A percentile compares a stretch with the other conserved stretches of the same genome.
These are phyloP conservation scores for Fusarium sp. DNA, from an alignment of 2,329 filamentous ascomycete genomes.

Conservation along the genomic window DNA sequence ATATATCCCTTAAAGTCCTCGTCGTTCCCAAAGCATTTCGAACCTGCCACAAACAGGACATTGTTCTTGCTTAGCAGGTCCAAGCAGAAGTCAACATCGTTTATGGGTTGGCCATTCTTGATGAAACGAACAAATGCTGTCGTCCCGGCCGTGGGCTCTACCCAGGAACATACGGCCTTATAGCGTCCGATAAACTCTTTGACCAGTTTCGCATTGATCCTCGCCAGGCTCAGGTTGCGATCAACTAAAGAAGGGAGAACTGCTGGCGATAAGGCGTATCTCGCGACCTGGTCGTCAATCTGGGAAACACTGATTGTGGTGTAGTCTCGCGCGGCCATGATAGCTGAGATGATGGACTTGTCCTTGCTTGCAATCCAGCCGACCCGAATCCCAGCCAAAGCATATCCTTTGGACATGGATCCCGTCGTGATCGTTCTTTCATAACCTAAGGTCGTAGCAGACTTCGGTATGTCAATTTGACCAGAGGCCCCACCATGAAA, in stretches of 20 bases:
- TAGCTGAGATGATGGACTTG: conserved; percentile 66
- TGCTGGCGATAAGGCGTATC: conserved; percentile 71
- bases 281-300: conserved; percentile 81
- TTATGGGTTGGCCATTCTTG: conserved; percentile 67
- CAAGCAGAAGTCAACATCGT: conserved; percentile 77
- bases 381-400: conserved; percentile 80
- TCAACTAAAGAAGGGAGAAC: conserved; percentile 55
- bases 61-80: conserved; percentile 74
- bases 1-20: conserved; percentile 78
- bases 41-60: conserved; percentile 79
- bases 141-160: conserved; percentile 80
- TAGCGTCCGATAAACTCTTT: conserved; percentile 73
- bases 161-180: conserved; percentile 72
- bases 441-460: conserved; percentile 75
- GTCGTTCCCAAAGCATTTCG: conserved; percentile 74
- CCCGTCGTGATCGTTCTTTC: conserved; percentile 76
- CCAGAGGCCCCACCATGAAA: conserved; percentile 72
- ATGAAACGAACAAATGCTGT: conserved; percentile 80
- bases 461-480: conserved; percentile 66
- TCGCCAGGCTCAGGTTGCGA: conserved; percentile 70
- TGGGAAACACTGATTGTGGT: conserved; percentile 88
- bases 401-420: conserved; percentile 87
- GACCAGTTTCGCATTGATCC: conserved; percentile 72
- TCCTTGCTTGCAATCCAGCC: conserved; percentile 83
- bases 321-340: conserved; percentile 77